Percentiles rank a stretch among this genome's conserved stretches.
Evolutionary conservation across 148 eudicot species (phyloP).

Genomic region (Persicaria tinctoria): DNA sequence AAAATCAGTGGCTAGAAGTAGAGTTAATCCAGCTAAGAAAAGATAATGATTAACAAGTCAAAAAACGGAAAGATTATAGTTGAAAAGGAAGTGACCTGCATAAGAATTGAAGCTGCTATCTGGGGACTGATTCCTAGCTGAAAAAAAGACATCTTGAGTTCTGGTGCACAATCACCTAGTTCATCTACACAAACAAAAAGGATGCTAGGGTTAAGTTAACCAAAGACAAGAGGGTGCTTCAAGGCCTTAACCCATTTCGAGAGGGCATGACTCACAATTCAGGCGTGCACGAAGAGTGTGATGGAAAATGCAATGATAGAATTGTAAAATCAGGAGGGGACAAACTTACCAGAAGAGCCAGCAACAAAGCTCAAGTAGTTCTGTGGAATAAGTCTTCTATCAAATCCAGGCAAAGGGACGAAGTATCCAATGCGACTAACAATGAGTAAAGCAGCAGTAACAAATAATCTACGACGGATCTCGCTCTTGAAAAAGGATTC

Average conservation of each 20-base stretch:
- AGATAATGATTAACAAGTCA: not conserved
- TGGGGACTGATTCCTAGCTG: constrained; percentile 99
- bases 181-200: constrained; percentile 43
- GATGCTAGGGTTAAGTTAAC: not conserved
- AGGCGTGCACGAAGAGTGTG: not conserved
- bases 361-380: constrained; percentile 79
- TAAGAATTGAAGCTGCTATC: constrained; percentile 86
- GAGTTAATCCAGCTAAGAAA: not conserved
- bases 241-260: not conserved
- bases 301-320: not conserved
- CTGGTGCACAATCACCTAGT: constrained; percentile 72
- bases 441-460: constrained; percentile 68
- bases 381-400: constrained; percentile 79
- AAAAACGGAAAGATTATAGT: not conserved
- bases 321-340: not conserved
- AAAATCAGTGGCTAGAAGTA: not conserved
- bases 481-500: constrained; percentile 98
- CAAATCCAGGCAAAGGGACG: constrained; percentile 94
- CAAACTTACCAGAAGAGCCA: constrained; percentile 69
- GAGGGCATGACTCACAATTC: too few species aligned
- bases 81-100: constrained; percentile 57
- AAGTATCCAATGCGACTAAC: constrained; percentile 87
- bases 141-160: constrained; percentile 89
- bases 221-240: not conserved
- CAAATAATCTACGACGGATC: constrained; percentile 84